These are phyloP conservation scores for Vigna trinervia DNA, from an alignment of 306 rosid species.

Conservation along the genomic window DNA sequence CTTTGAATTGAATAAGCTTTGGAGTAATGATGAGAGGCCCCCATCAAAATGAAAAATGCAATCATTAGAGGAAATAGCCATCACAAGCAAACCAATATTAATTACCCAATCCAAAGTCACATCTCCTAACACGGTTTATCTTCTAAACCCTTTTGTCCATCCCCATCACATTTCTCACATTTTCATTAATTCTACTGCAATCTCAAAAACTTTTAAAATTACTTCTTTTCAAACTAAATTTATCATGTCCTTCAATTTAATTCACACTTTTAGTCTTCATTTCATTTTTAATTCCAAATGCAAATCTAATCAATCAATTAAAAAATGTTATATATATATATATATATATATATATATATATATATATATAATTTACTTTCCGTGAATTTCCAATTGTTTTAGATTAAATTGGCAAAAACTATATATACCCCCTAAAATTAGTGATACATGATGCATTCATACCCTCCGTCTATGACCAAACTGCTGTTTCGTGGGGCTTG, in stretches of 20 bases:
- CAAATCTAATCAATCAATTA: no score
- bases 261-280: no score
- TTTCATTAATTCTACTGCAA: background rate
- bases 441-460: background rate
- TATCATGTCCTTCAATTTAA: no score
- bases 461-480: background rate
- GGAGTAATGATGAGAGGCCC: slow-evolving; percentile 23
- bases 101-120: slow-evolving; percentile 31
- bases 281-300: no score
- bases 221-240: no score
- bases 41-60: background rate
- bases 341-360: no score
- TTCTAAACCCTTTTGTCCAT: slow-evolving; percentile 1
- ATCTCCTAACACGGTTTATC: slow-evolving; percentile 16
- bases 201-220: background rate
- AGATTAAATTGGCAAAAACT: no score
- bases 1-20: slow-evolving; percentile 27
- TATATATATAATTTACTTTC: no score
- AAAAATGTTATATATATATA: no score
- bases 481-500: slow-evolving; percentile 6
- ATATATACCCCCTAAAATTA: no score
- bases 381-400: no score
- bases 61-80: slow-evolving; percentile 26
- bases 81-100: slow-evolving; percentile 41
- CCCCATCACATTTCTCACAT: slow-evolving; percentile 1